Evolutionary conservation across 2,329 filamentous ascomycete species (phyloP).

Genomic region (Gyromitra esculenta): DNA sequence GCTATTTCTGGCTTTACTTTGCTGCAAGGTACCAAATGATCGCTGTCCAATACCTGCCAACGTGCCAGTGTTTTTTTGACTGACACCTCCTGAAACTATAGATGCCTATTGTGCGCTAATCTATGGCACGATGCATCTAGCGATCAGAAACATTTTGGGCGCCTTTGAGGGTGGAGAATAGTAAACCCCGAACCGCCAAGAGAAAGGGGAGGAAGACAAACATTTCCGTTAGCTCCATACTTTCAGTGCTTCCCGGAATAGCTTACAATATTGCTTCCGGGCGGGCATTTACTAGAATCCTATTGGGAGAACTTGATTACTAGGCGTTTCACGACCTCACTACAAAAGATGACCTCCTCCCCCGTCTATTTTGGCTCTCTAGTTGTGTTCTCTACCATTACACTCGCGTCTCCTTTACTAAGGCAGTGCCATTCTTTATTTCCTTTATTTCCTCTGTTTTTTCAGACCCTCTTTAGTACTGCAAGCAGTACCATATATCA

Average conservation of each 20-base stretch:
- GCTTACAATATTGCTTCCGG: constrained; percentile 7
- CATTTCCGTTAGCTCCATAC: constrained; percentile 20
- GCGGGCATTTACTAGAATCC: constrained; percentile 2
- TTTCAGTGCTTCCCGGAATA: constrained; percentile 33
- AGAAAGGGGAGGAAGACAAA: constrained; percentile 15
- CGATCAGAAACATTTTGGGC: not conserved
- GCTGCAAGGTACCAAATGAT: constrained; percentile 42
- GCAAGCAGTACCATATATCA: constrained; percentile 26
- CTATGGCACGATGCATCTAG: constrained; percentile 15
- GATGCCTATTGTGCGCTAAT: not conserved
- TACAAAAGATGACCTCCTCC: constrained; percentile 48
- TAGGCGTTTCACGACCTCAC: constrained; percentile 6
- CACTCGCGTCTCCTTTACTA: constrained; percentile 37
- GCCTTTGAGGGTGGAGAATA: not conserved
- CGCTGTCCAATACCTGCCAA: constrained; percentile 16
- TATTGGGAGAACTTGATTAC: constrained; percentile 11
- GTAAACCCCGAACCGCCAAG: constrained; percentile 15
- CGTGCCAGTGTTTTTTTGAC: constrained; percentile 6
- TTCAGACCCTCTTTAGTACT: constrained; percentile 46
- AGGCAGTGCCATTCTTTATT: constrained; percentile 45
- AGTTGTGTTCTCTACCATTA: constrained; percentile 43
- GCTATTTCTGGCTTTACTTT: constrained; percentile 22
- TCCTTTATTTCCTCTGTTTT: constrained; percentile 17
- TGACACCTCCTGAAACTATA: constrained; percentile 39
- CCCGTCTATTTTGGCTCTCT: constrained; percentile 2